A percentile compares a stretch with the other conserved stretches of the same genome.
phyloP scores from a whole-genome alignment of 768 basidiomycete species.

The Suillus alpinus region DNA sequence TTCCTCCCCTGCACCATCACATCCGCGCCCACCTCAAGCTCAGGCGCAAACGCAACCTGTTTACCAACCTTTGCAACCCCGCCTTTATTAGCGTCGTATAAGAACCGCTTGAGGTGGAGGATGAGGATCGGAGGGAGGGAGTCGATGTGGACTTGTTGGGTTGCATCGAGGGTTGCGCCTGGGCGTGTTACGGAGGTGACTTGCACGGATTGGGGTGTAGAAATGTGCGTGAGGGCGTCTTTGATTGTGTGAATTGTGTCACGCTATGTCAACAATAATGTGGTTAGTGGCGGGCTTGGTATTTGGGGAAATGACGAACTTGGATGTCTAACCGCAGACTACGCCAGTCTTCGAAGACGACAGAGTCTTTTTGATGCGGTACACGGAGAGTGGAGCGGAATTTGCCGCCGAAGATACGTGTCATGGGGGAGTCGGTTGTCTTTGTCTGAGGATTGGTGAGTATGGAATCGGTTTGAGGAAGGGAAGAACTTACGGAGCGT shows the following conservation, averaged over 20 bases:
- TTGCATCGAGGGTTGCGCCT: constrained; percentile 66
- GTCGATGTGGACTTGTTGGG: constrained; percentile 73
- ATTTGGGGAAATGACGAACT: constrained; percentile 34
- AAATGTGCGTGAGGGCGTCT: constrained; percentile 78
- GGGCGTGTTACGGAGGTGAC: constrained; percentile 55
- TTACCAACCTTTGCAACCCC: constrained; percentile 88
- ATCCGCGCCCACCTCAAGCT: constrained; percentile 73
- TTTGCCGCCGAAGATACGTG: constrained; percentile 90
- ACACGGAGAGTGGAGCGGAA: constrained; percentile 81
- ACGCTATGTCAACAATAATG: constrained; percentile 40
- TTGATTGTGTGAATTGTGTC: constrained; percentile 74
- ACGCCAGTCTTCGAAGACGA: constrained; percentile 90
- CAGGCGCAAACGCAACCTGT: constrained; percentile 71
- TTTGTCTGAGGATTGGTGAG: constrained; percentile 50
- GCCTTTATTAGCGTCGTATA: constrained; percentile 71
- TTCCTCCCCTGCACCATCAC: constrained; percentile 54
- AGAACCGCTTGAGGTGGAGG: constrained; percentile 88
- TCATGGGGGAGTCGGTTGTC: constrained; percentile 81
- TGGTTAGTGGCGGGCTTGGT: neutral
- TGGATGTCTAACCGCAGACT: constrained; percentile 88
- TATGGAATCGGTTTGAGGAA: constrained; percentile 1
- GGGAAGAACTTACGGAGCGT: constrained; percentile 56
- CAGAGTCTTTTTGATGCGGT: constrained; percentile 81
- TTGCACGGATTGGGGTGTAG: constrained; percentile 78
- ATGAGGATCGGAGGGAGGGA: constrained; percentile 80